phyloP scores from a whole-genome alignment of 2,329 filamentous ascomycete species.

The Waltergamsia citrina region DNA sequence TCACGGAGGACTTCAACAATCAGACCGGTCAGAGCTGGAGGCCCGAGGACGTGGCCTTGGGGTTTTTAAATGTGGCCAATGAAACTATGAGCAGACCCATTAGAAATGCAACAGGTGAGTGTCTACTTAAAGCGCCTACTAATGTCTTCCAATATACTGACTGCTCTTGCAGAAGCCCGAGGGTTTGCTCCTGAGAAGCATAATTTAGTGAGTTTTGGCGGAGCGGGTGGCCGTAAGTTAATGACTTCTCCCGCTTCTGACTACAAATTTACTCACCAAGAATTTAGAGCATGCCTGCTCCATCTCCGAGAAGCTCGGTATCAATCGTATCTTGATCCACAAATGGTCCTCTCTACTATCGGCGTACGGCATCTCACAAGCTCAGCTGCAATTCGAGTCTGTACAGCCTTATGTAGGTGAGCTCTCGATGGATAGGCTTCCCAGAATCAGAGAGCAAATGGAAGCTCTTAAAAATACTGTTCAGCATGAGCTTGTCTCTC shows the following conservation, averaged over 20 bases:
- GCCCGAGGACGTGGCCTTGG: constrained; percentile 44
- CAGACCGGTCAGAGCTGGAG: constrained; percentile 20
- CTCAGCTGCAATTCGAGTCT: constrained; percentile 25
- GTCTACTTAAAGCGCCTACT: background rate
- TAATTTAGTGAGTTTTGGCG: constrained; percentile 43
- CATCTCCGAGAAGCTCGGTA: constrained; percentile 28
- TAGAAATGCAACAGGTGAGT: constrained; percentile 48
- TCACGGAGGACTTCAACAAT: constrained; percentile 28
- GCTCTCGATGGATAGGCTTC: no score
- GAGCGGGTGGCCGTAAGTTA: constrained; percentile 52
- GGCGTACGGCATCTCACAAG: constrained; percentile 32
- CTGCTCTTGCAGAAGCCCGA: constrained; percentile 37
- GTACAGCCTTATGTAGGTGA: constrained; percentile 19
- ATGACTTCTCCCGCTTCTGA: no score
- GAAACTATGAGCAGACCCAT: constrained; percentile 71
- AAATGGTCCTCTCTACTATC: constrained; percentile 29
- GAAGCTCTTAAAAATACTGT: no score
- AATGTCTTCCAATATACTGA: background rate
- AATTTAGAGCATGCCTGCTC: constrained; percentile 33
- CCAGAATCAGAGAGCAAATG: no score
- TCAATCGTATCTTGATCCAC: constrained; percentile 30
- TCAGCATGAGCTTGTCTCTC: constrained; percentile 23
- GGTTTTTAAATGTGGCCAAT: constrained; percentile 67
- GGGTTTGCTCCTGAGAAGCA: constrained; percentile 20
- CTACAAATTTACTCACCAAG: no score